These are phyloP conservation scores for Logfia minima DNA, from an alignment of 129 eudicot species.

Conservation along the genomic window DNA sequence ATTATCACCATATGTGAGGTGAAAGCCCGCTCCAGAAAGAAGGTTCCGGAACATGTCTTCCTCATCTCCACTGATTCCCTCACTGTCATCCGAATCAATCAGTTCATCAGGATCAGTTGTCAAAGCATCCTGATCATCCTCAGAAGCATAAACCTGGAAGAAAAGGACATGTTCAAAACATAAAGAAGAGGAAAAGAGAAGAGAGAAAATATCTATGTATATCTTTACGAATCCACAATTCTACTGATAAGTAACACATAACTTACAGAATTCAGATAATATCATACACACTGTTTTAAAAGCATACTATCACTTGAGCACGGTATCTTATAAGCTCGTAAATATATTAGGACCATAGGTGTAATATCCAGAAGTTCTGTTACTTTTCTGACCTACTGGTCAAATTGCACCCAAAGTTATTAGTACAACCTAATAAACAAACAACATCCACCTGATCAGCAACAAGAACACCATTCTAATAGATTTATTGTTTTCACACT, in stretches of 20 bases:
- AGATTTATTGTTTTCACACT: background rate
- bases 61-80: slow-evolving; percentile 89
- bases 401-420: background rate
- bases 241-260: background rate
- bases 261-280: slow-evolving; percentile 1
- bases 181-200: background rate
- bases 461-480: background rate
- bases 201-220: background rate
- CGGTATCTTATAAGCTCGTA: background rate
- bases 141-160: slow-evolving; percentile 84
- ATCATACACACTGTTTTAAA: background rate
- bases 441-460: background rate
- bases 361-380: background rate
- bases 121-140: slow-evolving; percentile 63
- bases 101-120: slow-evolving; percentile 98
- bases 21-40: slow-evolving; percentile 67
- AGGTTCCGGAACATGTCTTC: slow-evolving; percentile 93
- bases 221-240: background rate
- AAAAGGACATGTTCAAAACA: background rate
- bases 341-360: background rate
- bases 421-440: background rate
- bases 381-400: background rate
- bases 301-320: background rate
- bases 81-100: slow-evolving; percentile 96
- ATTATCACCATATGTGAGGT: slow-evolving; percentile 31